Base-by-base conservation (phyloP, 2,329 filamentous ascomycete genomes). In the Penicillium sp. region DNA sequence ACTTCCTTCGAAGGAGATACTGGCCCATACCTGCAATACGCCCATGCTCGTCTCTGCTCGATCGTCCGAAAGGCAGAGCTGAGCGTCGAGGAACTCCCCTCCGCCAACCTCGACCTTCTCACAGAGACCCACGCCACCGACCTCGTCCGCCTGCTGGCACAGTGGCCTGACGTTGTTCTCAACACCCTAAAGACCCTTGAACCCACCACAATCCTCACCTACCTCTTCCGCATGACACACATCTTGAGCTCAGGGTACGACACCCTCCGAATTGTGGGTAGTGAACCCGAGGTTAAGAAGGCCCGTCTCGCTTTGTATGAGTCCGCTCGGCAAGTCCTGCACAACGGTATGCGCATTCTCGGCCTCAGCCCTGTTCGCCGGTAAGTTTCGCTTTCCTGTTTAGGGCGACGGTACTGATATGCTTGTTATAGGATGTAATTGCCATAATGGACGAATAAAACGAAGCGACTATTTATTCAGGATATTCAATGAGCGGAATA, bases 191-290 rank as follows among this genome's bases (percentile, higher is more conserved):
- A 86, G 77, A 89, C 86, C 0, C 83, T 88, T n/a, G 89, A 91
- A 69, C 88, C 88, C 0, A 83, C 86, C 2, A 88, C 86, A 0
- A 83, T 90, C n/a, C 77, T 90, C 30, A 86, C 83, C 1, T 91
- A 90, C 70, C 77, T 91, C 49, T 89, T 89, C 81, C 86, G 86
- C 77, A 87, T 89, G 84, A 84, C 85, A 17, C 87, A 89, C 74
- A 79, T 83, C 66, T 75, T 89, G 58, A 86, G 83, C 72, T 86
- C 83, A 19, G 85, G 85, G 67, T 89, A 89, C 73, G 86, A 89
- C 68, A 82, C 85, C 61, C 78, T 89, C 62, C 85, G 86, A 71
- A 86, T 89, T 31, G 81, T 89, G 52, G 85, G 85, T 52, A 85
- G 83, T 53, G 86, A 88, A 68, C 79, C 78, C 23, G 83, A 85